Conservation (phyloP, 352 stramenopile genomes). For the Globisporangium polare region DNA sequence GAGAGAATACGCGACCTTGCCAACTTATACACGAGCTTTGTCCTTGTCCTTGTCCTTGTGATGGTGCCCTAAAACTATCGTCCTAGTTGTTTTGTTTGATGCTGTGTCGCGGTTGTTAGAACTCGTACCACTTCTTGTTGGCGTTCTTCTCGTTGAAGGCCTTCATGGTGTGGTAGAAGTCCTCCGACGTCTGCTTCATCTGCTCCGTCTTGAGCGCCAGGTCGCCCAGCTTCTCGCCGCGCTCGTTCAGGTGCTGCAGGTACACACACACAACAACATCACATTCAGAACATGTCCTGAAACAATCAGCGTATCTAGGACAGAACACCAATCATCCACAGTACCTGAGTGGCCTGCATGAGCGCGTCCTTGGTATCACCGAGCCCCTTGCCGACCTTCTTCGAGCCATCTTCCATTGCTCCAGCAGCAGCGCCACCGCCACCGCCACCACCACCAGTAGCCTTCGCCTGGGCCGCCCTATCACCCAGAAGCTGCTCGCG, state of each 20-base stretch:
- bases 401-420: constrained; percentile 6
- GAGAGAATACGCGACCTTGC: too few relatives aligned
- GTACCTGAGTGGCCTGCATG: constrained; percentile 69
- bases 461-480: constrained; percentile 17
- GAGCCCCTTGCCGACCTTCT: constrained; percentile 31
- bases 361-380: constrained; percentile 58
- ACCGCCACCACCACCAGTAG: background rate
- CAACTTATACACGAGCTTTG: background rate
- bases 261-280: background rate
- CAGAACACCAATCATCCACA: background rate
- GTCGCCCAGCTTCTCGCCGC: constrained; percentile 73
- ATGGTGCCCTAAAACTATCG: background rate
- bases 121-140: constrained; percentile 86
- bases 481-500: constrained; percentile 55
- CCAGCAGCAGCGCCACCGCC: constrained; percentile 1
- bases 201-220: constrained; percentile 76
- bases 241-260: constrained; percentile 60
- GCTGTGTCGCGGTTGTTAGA: constrained; percentile 21
- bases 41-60: background rate
- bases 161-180: constrained; percentile 85
- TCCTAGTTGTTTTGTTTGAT: background rate
- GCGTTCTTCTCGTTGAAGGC: constrained; percentile 82
- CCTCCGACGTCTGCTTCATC: constrained; percentile 77
- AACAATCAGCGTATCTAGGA: background rate
- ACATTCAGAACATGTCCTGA: background rate